phyloP scores from a whole-genome alignment of 2,329 filamentous ascomycete species.

The Fusarium bactridioides region DNA sequence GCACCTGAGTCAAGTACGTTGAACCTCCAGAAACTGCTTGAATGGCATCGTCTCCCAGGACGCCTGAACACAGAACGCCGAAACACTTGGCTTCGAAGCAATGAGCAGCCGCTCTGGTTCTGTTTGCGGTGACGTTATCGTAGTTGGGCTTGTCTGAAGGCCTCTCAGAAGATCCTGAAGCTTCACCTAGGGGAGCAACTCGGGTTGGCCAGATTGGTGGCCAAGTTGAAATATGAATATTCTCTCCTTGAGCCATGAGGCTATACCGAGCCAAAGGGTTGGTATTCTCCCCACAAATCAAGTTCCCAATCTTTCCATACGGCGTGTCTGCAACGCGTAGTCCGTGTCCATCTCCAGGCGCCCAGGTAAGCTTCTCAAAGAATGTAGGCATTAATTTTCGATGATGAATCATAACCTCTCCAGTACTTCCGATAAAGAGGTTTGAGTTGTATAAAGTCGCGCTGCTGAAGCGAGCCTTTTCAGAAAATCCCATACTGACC shows the following conservation, averaged over 20 bases:
- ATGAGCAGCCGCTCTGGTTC: slow-evolving; percentile 60
- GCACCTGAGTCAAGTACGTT: slow-evolving; percentile 40
- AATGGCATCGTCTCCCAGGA: slow-evolving; percentile 52
- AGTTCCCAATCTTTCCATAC: slow-evolving; percentile 55
- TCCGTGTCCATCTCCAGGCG: slow-evolving; percentile 59
- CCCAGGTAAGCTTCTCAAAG: slow-evolving; percentile 65
- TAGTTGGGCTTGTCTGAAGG: slow-evolving; percentile 49
- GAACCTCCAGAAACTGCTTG: slow-evolving; percentile 44
- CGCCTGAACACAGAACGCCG: slow-evolving; percentile 57
- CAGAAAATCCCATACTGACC: slow-evolving; percentile 60
- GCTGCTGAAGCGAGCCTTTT: slow-evolving; percentile 53
- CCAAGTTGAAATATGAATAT: slow-evolving; percentile 64
- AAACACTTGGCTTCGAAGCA: slow-evolving; percentile 67
- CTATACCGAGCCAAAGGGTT: slow-evolving; percentile 62
- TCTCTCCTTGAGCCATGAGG: slow-evolving; percentile 62
- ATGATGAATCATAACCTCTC: slow-evolving; percentile 59
- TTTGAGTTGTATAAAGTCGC: slow-evolving; percentile 62
- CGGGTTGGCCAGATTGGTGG: slow-evolving; percentile 63
- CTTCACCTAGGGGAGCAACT: not conserved
- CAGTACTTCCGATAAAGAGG: slow-evolving; percentile 53
- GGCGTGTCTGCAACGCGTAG: slow-evolving; percentile 55
- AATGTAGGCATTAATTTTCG: slow-evolving; percentile 64
- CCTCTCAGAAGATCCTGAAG: rapidly evolving
- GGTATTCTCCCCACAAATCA: slow-evolving; percentile 67
- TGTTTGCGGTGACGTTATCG: slow-evolving; percentile 62